Conservation (phyloP, 371 early-diverging fungal species). For the Apophysomyces ossiformis region DNA sequence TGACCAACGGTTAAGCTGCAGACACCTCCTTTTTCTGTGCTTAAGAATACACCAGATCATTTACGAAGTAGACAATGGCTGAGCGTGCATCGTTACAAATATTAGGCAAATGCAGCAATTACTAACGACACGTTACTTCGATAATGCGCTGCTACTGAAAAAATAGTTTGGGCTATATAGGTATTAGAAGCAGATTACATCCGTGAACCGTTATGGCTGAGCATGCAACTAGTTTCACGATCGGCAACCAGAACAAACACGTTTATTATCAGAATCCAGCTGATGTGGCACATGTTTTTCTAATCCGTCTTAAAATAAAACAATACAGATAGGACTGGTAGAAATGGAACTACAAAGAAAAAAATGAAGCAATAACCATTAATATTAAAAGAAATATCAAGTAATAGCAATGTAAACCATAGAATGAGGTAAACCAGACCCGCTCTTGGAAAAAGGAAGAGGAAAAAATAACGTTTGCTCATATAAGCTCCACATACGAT, state of each 20-base stretch:
- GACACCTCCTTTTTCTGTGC: too few relatives aligned
- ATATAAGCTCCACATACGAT: constrained; percentile 65
- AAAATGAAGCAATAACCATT: not conserved
- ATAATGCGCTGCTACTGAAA: too few relatives aligned
- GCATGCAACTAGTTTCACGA: too few relatives aligned
- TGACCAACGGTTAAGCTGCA: too few relatives aligned
- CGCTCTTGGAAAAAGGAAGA: not conserved
- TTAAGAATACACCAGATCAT: too few relatives aligned
- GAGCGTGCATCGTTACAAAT: too few relatives aligned
- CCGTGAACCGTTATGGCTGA: too few relatives aligned
- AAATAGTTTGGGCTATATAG: too few relatives aligned
- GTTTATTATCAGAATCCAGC: constrained; percentile 8
- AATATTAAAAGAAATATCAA: not conserved
- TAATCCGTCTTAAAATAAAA: not conserved
- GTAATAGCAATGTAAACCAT: not conserved
- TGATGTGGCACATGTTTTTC: constrained; percentile 1
- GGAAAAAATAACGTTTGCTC: constrained; percentile 7
- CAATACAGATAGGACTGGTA: not conserved
- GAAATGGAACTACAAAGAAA: not conserved
- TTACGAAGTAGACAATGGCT: too few relatives aligned
- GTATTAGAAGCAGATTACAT: too few relatives aligned
- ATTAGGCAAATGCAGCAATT: too few relatives aligned
- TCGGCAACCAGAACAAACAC: not conserved
- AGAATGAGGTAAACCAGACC: constrained; percentile 6
- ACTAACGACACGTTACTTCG: too few relatives aligned